phyloP scores from a whole-genome alignment of 305 asterid species.

The Rubia balearica region DNA sequence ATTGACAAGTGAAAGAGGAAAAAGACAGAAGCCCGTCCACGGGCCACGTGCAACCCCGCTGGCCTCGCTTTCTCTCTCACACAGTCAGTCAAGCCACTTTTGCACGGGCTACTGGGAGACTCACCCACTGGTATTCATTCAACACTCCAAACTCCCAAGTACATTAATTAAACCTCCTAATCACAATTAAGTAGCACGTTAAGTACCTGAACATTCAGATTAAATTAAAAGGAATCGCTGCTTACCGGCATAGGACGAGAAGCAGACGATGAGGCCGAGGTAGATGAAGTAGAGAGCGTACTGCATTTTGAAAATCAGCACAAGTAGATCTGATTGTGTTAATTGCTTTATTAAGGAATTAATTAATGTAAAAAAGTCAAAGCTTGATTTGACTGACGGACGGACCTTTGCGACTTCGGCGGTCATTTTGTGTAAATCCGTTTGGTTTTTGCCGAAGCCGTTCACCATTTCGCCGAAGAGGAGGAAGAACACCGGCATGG shows the following conservation, averaged over 20 bases:
- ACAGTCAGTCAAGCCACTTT: not conserved
- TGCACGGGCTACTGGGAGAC: slow-evolving; percentile 2
- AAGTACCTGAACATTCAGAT: not conserved
- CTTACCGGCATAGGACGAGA: slow-evolving; percentile 95
- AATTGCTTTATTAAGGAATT: not conserved
- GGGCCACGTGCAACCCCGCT: slow-evolving; percentile 75
- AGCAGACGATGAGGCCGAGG: slow-evolving; percentile 88
- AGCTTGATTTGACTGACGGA: not conserved
- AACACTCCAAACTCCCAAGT: not conserved
- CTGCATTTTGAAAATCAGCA: slow-evolving; percentile 43
- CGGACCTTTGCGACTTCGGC: slow-evolving; percentile 87
- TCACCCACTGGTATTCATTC: slow-evolving; percentile 3
- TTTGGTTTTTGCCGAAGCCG: slow-evolving; percentile 91
- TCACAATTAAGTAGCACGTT: not conserved
- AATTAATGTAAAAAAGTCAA: not conserved
- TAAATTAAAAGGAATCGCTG: slow-evolving; percentile 13
- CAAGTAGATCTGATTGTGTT: slow-evolving; percentile 44
- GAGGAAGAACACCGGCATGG: slow-evolving; percentile 97
- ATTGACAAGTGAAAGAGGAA: slow-evolving; percentile 55
- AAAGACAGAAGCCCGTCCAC: slow-evolving; percentile 70
- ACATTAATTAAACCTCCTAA: not conserved
- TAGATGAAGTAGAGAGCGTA: slow-evolving; percentile 93
- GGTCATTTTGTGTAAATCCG: slow-evolving; percentile 80
- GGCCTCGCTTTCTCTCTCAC: slow-evolving; percentile 8
- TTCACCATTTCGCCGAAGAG: slow-evolving; percentile 94